These are phyloP conservation scores for Aspergillus quadricinctus DNA, from an alignment of 2,329 filamentous ascomycete species.

Conservation along the genomic window DNA sequence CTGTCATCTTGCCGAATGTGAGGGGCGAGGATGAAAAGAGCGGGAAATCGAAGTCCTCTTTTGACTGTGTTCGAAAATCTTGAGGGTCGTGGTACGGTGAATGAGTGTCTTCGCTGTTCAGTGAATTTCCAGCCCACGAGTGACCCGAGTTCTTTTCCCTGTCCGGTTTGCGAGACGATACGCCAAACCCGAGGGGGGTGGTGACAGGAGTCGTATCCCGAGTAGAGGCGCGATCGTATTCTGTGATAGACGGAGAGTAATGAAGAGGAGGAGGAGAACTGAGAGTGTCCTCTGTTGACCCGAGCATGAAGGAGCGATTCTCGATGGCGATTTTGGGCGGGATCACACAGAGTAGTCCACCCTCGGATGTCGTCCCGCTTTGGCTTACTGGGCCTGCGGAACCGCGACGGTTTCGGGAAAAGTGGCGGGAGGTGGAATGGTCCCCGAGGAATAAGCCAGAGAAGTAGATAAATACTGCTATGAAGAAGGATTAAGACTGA, in stretches of 20 bases:
- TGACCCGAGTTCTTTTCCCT: constrained; percentile 41
- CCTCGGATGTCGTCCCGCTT: constrained; percentile 36
- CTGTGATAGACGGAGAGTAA: constrained; percentile 47
- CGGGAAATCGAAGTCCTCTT: constrained; percentile 35
- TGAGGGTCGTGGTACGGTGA: constrained; percentile 29
- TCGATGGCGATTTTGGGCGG: constrained; percentile 31
- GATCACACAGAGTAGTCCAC: constrained; percentile 27
- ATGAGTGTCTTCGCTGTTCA: constrained; percentile 24
- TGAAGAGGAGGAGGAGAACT: constrained; percentile 47
- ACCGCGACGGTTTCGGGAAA: constrained; percentile 27
- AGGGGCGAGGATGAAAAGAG: constrained; percentile 37
- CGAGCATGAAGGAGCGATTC: constrained; percentile 46
- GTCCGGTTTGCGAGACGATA: constrained; percentile 40
- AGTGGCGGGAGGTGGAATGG: constrained; percentile 22
- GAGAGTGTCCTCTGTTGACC: constrained; percentile 41
- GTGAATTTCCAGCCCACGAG: constrained; percentile 43
- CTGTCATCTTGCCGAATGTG: constrained; percentile 45
- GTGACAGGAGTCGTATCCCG: constrained; percentile 46
- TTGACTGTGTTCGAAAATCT: constrained; percentile 26
- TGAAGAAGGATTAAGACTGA: neutral
- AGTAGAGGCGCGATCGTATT: constrained; percentile 47
- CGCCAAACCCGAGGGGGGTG: constrained; percentile 47
- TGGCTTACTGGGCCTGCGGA: constrained; percentile 20
- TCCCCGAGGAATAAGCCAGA: neutral
- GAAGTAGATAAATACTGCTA: constrained; percentile 2